A percentile compares a stretch with the other conserved stretches of the same genome.
These are phyloP conservation scores for Sonneratia alba DNA, from an alignment of 345 rosid genomes.

Conservation along the genomic window DNA sequence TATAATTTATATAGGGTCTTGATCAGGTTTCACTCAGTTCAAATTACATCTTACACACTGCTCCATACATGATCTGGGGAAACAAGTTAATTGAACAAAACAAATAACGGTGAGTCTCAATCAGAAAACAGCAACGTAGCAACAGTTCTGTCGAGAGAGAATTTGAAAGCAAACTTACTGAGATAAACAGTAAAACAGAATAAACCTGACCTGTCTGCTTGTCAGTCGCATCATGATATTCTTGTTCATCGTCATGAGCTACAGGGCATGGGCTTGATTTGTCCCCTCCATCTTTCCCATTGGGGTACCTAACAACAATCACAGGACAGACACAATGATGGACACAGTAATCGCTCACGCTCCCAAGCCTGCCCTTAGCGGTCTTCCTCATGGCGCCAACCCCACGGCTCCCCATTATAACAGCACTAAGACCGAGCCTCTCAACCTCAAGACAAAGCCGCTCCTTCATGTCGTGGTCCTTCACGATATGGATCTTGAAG, in stretches of 20 bases:
- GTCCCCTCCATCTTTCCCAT: conserved; percentile 38
- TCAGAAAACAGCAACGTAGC: neutral
- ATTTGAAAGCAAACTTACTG: neutral
- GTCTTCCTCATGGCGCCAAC: conserved; percentile 49
- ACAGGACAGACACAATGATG: conserved; percentile 84
- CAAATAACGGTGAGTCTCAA: neutral
- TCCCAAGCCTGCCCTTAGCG: conserved; percentile 59
- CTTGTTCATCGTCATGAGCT: conserved; percentile 44
- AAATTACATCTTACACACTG: neutral
- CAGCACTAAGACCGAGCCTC: conserved; percentile 56
- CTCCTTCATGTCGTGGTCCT: conserved; percentile 92
- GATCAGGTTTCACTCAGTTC: neutral
- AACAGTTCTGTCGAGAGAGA: too few relatives aligned
- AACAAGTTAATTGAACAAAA: neutral
- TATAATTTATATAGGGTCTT: neutral
- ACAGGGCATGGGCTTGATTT: conserved; percentile 17
- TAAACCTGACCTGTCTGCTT: conserved; percentile 32
- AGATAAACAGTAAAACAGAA: neutral
- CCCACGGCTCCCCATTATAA: conserved; percentile 77
- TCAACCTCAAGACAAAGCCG: conserved; percentile 80
- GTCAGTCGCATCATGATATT: conserved; percentile 40
- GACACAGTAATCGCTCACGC: conserved; percentile 74
- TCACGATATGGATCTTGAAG: conserved; percentile 71
- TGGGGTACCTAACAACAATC: conserved; percentile 61
- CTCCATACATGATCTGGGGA: neutral